Evolutionary conservation across 192 early-diverging fungal genomes (phyloP).

Genomic region (Entomortierella chlamydospora): DNA sequence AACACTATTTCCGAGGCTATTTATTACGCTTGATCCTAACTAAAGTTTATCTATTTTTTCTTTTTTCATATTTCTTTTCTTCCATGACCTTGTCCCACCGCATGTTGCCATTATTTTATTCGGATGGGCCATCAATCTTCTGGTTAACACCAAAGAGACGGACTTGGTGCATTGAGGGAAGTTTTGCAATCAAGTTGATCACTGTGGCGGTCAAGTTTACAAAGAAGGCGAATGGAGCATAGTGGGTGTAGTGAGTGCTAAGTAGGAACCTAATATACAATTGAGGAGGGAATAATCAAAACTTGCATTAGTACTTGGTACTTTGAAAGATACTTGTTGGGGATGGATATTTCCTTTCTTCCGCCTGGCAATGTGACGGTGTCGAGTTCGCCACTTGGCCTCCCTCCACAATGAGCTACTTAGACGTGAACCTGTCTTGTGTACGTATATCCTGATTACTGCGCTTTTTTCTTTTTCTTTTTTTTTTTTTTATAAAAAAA

Average conservation of each 20-base stretch:
- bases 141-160: conserved; percentile 95
- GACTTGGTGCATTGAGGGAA: conserved; percentile 90
- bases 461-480: neutral
- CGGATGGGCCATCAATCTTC: conserved; percentile 39
- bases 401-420: neutral
- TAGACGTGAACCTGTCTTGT: neutral
- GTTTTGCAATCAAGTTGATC: conserved; percentile 90
- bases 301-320: neutral
- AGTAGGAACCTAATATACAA: conserved; percentile 88
- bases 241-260: conserved; percentile 96
- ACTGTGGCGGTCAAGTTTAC: conserved; percentile 90
- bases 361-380: neutral
- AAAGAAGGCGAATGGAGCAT: conserved; percentile 89
- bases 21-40: no score
- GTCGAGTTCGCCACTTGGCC: no score
- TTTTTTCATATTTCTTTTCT: neutral
- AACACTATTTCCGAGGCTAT: no score
- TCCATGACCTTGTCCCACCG: neutral
- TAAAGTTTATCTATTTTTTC: neutral
- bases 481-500: neutral
- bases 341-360: neutral
- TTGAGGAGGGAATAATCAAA: conserved; percentile 5
- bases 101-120: conserved; percentile 18
- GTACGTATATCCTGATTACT: neutral
- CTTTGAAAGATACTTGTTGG: no score